Evolutionary conservation across 345 rosid genomes (phyloP).

Genomic region (Eucalyptus polybractea): DNA sequence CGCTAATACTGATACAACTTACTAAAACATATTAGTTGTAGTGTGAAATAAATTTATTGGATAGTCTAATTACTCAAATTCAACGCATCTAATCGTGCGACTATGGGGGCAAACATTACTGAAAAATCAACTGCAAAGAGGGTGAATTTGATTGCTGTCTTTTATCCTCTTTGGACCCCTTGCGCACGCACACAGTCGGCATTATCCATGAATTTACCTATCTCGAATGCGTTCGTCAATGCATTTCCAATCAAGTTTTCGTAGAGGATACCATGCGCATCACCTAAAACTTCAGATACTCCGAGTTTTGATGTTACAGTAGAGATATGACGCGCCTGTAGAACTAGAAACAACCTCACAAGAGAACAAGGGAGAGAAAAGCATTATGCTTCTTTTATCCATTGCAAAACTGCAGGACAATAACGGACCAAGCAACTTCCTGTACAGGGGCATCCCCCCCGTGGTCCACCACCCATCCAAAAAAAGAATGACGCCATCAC

Average conservation of each 20-base stretch:
- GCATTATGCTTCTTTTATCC: background rate
- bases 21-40: background rate
- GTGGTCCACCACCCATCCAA: background rate
- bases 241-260: background rate
- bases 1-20: rapidly evolving
- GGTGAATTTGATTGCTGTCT: background rate
- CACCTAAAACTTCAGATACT: background rate
- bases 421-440: conserved; percentile 12
- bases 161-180: background rate
- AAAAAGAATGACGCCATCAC: background rate
- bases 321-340: background rate
- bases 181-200: background rate
- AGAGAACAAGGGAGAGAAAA: background rate
- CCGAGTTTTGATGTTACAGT: background rate
- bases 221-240: background rate
- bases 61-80: background rate
- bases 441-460: conserved; percentile 10
- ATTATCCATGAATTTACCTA: background rate
- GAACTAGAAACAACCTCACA: background rate
- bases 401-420: background rate
- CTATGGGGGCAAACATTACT: background rate
- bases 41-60: background rate
- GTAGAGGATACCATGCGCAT: background rate
- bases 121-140: background rate
- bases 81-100: rapidly evolving